phyloP scores from a whole-genome alignment of 2,329 filamentous ascomycete genomes.

The Phyllosticta paracitricarpa region DNA sequence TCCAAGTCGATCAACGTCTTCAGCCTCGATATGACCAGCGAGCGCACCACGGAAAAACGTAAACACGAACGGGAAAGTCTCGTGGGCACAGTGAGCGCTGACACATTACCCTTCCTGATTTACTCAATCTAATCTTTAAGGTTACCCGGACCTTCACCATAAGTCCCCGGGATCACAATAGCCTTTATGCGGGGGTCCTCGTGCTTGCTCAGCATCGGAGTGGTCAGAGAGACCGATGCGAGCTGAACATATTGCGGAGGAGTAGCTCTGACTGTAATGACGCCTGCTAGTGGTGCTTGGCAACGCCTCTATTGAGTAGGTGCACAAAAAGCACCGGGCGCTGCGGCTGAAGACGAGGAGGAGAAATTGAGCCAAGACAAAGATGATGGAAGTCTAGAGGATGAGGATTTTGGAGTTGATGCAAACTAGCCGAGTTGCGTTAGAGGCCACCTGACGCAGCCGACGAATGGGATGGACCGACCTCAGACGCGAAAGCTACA shows the following conservation, averaged over 20 bases:
- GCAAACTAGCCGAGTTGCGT: not conserved
- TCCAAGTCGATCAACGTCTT: too few species aligned
- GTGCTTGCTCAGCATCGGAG: not conserved
- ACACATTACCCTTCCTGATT: too few species aligned
- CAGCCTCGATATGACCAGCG: too few species aligned
- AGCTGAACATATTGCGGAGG: not conserved
- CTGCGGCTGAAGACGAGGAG: too few species aligned
- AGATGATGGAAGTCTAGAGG: not conserved
- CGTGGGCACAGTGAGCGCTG: too few species aligned
- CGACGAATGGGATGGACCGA: not conserved
- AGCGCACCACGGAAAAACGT: too few species aligned
- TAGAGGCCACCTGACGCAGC: not conserved
- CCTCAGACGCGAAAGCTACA: not conserved
- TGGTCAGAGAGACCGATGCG: not conserved
- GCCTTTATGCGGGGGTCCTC: not conserved
- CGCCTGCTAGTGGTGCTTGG: not conserved
- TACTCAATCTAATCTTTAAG: too few species aligned
- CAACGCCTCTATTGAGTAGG: not conserved
- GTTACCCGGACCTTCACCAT: too few species aligned
- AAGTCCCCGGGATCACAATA: not conserved
- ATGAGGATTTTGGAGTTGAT: not conserved
- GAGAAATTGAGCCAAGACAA: not conserved
- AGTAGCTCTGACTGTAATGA: not conserved
- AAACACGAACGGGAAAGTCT: too few species aligned
- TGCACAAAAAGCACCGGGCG: too few species aligned